Base-by-base conservation (phyloP, 73 alveolate genomes). In the Paramecium octaurelia region DNA sequence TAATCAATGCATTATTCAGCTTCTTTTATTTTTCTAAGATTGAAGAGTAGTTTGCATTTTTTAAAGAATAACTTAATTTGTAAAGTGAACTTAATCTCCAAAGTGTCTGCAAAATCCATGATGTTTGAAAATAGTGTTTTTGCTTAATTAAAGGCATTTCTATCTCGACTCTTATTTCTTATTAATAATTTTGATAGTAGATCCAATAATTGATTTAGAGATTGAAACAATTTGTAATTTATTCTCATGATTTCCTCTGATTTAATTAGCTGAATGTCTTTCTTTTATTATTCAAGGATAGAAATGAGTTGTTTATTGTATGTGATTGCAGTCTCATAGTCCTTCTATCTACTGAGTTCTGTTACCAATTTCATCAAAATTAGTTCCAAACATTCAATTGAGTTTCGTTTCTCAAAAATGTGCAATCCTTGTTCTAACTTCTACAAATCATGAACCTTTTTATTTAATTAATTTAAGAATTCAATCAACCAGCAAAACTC, bases 1-100 rank as follows among this genome's bases (percentile, higher is more conserved):
- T 80, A 80, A 44, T 80, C 91, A 24, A 80, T 80, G 34, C 91
- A 80, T 48, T 80, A 24, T 46, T 80, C 91, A 43, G 91, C 91
- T 43, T 80, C 91, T 6, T 80, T 80, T 31, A 80, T 80, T 80
- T 80, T 80, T 11, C 91, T 40, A 16, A 80, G 57, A 80, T 80
- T 80, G 23, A 80, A 80, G 4, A 80, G 54, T 43, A 80, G n/a
- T 46, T 80, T 80, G 44, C 91, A 80, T 48, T 80, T 80, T 64
- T 80, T 80, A 35, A 80, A 80, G 23, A 80, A 46, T 20, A 80
- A 43, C 16, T 80, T 80, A 35, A 80, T 80, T 46, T 80, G 20
- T 18, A 80, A 35, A 21, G 91, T 80, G 31, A 80, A 80, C 16
- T 46, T 80, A 24, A 80, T 80, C 16, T 80, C 91, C 18, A 80